These are phyloP conservation scores for Xylaria flabelliformis DNA, from an alignment of 495 filamentous ascomycete genomes.

Conservation along the genomic window DNA sequence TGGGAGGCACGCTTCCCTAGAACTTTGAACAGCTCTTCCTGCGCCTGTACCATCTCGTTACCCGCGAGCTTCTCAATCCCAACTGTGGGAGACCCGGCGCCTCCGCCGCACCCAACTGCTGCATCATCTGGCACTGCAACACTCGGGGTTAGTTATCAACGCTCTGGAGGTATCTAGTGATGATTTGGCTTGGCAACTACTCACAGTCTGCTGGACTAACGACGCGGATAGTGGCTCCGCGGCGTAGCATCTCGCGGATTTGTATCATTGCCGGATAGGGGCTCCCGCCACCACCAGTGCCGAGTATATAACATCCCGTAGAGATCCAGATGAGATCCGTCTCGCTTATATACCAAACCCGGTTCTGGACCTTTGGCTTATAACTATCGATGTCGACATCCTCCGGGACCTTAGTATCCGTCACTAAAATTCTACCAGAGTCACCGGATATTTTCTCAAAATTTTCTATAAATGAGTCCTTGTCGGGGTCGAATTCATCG, in stretches of 20 bases:
- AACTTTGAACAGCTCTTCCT: conserved; percentile 54
- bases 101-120: conserved; percentile 53
- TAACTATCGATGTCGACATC: conserved; percentile 56
- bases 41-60: conserved; percentile 57
- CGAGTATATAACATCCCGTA: conserved; percentile 66
- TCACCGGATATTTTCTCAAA: conserved; percentile 33
- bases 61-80: conserved; percentile 59
- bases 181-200: background rate
- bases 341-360: conserved; percentile 61
- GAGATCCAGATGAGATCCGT: conserved; percentile 65
- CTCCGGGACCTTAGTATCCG: conserved; percentile 24
- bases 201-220: conserved; percentile 48
- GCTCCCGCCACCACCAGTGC: conserved; percentile 64
- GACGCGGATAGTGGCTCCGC: conserved; percentile 54
- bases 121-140: conserved; percentile 47
- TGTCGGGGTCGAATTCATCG: conserved; percentile 25
- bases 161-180: background rate
- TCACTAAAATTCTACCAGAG: conserved; percentile 11
- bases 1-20: conserved; percentile 40
- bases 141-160: background rate
- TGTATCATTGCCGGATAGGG: conserved; percentile 54
- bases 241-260: conserved; percentile 53
- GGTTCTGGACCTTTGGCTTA: conserved; percentile 55
- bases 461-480: conserved; percentile 30
- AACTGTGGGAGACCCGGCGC: conserved; percentile 57